phyloP scores from a whole-genome alignment of 2,329 filamentous ascomycete species.

The Cladophialophora psammophila region DNA sequence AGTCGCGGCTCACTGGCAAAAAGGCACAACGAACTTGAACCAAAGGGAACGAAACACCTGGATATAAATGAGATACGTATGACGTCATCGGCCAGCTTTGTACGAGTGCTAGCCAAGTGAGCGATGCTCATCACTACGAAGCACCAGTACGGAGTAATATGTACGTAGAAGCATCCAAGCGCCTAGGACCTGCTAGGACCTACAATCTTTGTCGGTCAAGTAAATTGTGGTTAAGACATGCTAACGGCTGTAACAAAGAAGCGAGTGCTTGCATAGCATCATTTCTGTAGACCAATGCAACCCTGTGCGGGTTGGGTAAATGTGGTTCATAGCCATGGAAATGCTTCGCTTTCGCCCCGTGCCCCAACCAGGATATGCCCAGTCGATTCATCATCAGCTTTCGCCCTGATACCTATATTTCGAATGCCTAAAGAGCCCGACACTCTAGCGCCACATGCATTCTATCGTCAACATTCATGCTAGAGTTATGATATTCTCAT shows the following conservation, averaged over 20 bases:
- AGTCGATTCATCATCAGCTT: conserved; percentile 5
- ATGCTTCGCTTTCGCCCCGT: conserved; percentile 9
- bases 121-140: no score
- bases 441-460: conserved; percentile 23
- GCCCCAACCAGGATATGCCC: background rate
- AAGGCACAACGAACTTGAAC: background rate
- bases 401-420: conserved; percentile 9
- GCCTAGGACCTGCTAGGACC: no score
- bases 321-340: conserved; percentile 17
- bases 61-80: background rate
- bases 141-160: no score
- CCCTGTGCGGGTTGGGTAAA: conserved; percentile 21
- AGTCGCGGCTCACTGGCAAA: background rate
- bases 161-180: no score
- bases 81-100: background rate
- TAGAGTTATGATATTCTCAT: conserved; percentile 17
- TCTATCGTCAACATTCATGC: conserved; percentile 19
- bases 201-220: background rate
- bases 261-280: conserved; percentile 26
- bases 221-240: conserved; percentile 16
- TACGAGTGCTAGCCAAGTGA: no score
- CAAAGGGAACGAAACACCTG: background rate
- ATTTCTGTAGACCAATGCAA: conserved; percentile 31
- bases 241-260: conserved; percentile 18
- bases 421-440: conserved; percentile 19